Evolutionary conservation across 768 basidiomycete species (phyloP), one percentile per base, ranked within the genome.

Genomic region (Pulveroboletus ravenelii): DNA sequence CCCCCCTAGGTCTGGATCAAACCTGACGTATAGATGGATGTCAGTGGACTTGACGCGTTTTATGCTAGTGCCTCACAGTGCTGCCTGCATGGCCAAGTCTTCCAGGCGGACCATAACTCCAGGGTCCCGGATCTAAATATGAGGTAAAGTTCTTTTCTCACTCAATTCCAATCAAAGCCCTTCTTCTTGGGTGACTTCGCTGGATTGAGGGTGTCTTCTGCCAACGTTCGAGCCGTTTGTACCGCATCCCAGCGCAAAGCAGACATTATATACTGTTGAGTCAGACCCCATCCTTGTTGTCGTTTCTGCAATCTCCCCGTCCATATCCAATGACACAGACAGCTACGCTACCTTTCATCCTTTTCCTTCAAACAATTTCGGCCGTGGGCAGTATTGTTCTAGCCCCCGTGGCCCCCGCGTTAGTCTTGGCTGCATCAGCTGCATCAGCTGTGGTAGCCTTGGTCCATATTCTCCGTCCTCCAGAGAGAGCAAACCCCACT

Each of bases 401-500:
- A 10, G 25, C 25, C 25, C 29, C 43, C n/a, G 0, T 34, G 12
- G 1, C 30, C 5, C 25, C 31, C 30, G 4, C n/a, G n/a, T n/a
- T n/a, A n/a, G n/a, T n/a, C n/a, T n/a, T 46, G 10, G 36, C 15
- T 20, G 5, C 10, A 3, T 10, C 8, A 12, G 30, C 30, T 10
- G 6, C 14, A 4, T 5, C 17, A 0, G 31, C n/a, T 23, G 20
- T 23, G 4, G 20, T 23, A 23, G 20, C 20, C 27, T 6, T 51
- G 1, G 14, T 13, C 1, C 6, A 7, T 14, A 1, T 41, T 14
- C 38, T 44, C 5, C 48, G 27, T 38, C 46, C 18, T 35, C 60
- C 61, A 2, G 17, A 47, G 20, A 36, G 15, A 15, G 25, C 14
- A 32, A 62, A 60, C 32, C 61, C 55, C 1, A 47, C 58, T 5